Evolutionary conservation across 371 early-diverging fungal genomes (phyloP), one percentile per base, ranked within the genome.

Genomic region (Circinella minor): DNA sequence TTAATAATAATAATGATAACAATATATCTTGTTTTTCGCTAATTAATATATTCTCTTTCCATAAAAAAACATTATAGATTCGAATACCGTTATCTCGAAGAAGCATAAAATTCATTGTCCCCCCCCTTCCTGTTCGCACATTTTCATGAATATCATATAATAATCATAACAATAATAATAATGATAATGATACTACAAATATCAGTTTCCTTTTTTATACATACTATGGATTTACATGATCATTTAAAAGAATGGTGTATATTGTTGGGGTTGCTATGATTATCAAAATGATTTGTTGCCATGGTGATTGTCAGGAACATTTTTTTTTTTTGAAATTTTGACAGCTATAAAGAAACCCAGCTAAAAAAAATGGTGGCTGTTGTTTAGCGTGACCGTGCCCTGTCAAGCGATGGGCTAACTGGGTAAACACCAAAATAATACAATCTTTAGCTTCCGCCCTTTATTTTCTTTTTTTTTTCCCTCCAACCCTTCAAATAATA

Each of bases 41-140:
- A 47, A 47, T 11, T 11, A 47, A 47, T 27, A 27, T 27, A 2
- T 27, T 27, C 2, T 27, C 27, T 27, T 27, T 27, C 27, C 27
- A 1, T 27, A 27, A 27, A 27, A 27, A 27, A 27, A 27, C 27
- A 27, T 27, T 27, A 18, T 70, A 88, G 95, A 67, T 95, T 96
- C 75, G 96, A 95, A 78, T 96, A 96, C 83, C 88, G 90, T 76
- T 94, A 83, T 72, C 81, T 96, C 74, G 96, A 96, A 72, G 95
- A 95, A 71, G 89, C 90, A n/a, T 88, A 74, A 65, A 57, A 17
- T 27, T 27, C 27, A 7, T 1, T 13, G 15, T 43, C 14, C 5
- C 15, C 15, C 5, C 15, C 15, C 5, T 51, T 57, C 27, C 27
- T 57, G 57, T 57, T 18, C 10, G 18, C n/a, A 4, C 14, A 10